Evolutionary conservation across 805 yeast genomes (phyloP), one percentile per base, ranked within the genome.

Genomic region (Danielia reshetovae): DNA sequence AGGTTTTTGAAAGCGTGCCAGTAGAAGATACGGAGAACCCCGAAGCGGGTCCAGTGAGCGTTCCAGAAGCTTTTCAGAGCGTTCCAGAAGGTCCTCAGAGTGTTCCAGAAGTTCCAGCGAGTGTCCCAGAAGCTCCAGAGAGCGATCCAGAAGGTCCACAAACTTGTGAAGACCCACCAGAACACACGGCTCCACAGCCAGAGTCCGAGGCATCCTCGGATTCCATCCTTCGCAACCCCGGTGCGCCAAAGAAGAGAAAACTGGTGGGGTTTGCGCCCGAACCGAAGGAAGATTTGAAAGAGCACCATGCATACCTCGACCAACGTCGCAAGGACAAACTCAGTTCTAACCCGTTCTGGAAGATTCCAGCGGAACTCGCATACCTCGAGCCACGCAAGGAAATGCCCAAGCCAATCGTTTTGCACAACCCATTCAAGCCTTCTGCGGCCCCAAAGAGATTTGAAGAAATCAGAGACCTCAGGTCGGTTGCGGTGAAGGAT

Each of bases 391-490:
- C 50, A 15, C 18, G 48, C 40, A 23, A 42, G 40, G 25, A 53
- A 2, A 57, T 44, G 2, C 68, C 67, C 12, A 58, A 57, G 30
- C 64, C 65, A 4, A 30, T 51, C n/a, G 39, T 19, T 7, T n/a
- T n/a, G n/a, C n/a, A n/a, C n/a, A 34, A 27, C 42, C 18, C 33
- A 6, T 25, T 29, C 24, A 27, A 35, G 35, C 29, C 9, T 19
- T 7, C 22, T 9, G 9, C 7, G 22, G 39, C 24, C 18, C 6
- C 33, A 9, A 39, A 38, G 18, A 54, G 42, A 12, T 43, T 65
- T 17, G 74, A 80, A 35, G 77, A 74, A 42, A 69, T 77, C 29
- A 67, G 65, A 38, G 57, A 65, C 43, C 59, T 74, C 21, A 77
- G 81, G 10, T 67, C 43, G 6, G 35, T 47, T 7, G 48, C 51